Conservation (phyloP, 202 grass and related monocot species). For the Schoenoplectus triqueter region DNA sequence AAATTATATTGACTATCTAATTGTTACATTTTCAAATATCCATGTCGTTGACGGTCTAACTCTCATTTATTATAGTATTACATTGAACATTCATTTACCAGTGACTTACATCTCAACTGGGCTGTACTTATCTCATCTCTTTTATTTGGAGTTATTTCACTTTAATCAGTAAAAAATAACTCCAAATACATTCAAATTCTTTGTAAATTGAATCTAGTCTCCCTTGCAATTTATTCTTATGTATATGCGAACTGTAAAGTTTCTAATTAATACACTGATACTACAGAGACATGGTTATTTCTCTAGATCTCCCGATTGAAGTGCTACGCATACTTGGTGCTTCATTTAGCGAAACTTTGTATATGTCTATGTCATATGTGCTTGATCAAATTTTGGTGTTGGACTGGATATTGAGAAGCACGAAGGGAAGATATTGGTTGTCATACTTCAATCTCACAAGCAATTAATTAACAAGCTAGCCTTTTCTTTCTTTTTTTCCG, state of each 20-base stretch:
- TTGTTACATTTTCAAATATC: too few relatives aligned
- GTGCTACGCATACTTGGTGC: too few relatives aligned
- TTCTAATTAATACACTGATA: not conserved
- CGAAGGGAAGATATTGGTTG: too few relatives aligned
- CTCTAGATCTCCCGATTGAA: not conserved
- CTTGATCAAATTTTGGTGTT: too few relatives aligned
- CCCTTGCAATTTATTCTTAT: not conserved
- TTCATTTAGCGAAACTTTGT: too few relatives aligned
- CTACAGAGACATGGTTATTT: not conserved
- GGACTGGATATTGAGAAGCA: too few relatives aligned
- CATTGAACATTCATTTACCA: not conserved
- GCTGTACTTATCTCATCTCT: too few relatives aligned
- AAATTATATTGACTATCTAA: not conserved
- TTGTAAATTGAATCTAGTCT: slow-evolving; percentile 4
- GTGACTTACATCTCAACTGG: not conserved
- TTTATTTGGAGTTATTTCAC: not conserved
- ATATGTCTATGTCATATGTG: too few relatives aligned
- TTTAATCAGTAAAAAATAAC: not conserved
- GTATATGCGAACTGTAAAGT: not conserved
- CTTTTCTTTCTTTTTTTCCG: too few relatives aligned
- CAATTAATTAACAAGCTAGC: too few relatives aligned
- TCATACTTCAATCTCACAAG: too few relatives aligned
- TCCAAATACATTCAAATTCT: not conserved
- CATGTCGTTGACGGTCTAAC: not conserved
- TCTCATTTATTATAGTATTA: not conserved